Evolutionary conservation across 345 rosid genomes (phyloP).

Genomic region (Camelina neglecta): DNA sequence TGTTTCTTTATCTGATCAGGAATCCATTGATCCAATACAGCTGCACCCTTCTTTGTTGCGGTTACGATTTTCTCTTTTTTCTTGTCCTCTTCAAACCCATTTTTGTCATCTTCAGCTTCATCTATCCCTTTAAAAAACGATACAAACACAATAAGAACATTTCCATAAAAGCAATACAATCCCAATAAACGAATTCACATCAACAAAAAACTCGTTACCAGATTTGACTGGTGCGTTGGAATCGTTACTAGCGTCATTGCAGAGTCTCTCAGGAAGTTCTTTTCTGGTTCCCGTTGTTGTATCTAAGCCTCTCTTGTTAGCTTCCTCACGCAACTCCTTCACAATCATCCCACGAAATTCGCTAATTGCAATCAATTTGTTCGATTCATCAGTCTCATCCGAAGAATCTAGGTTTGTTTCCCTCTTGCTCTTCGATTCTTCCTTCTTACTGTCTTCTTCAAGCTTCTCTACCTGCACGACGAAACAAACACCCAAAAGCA

Average conservation of each 20-base stretch:
- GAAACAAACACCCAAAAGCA: not conserved
- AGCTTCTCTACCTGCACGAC: no score
- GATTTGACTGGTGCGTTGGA: conserved; percentile 11
- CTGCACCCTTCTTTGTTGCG: conserved; percentile 77
- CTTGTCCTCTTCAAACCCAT: conserved; percentile 31
- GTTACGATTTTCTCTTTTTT: conserved; percentile 63
- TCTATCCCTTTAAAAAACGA: conserved; percentile 20
- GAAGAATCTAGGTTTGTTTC: no score
- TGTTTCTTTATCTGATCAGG: conserved; percentile 76
- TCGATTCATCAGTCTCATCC: no score
- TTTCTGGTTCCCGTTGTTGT: conserved; percentile 72
- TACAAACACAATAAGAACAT: conserved; percentile 1
- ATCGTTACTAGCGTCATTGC: conserved; percentile 42
- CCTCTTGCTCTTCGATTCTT: no score
- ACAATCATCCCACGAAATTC: conserved; percentile 48
- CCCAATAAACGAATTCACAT: not conserved
- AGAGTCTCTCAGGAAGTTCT: conserved; percentile 67
- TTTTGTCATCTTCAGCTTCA: conserved; percentile 38
- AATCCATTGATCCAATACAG: conserved; percentile 75
- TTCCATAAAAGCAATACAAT: no score
- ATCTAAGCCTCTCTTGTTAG: conserved; percentile 56
- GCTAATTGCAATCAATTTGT: no score
- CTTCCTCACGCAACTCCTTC: conserved; percentile 75
- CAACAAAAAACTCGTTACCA: conserved; percentile 4
- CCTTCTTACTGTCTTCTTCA: no score